Evolutionary conservation across 2,329 filamentous ascomycete genomes (phyloP), one percentile per base, ranked within the genome.

Genomic region (Parascedosporium putredinis): DNA sequence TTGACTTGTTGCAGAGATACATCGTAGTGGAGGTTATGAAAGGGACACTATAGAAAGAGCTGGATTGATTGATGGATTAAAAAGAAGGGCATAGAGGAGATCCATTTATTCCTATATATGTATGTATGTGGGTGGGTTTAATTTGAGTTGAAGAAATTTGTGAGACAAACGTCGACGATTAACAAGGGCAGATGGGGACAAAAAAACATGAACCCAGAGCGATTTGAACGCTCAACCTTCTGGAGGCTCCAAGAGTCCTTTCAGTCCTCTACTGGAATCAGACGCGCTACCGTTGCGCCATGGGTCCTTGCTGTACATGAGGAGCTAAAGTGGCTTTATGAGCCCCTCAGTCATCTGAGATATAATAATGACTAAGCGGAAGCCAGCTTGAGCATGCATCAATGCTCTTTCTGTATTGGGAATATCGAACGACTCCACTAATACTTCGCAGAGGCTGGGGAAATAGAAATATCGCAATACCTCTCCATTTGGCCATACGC

Each of bases 211-310:
- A 48, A 48, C 46, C 46, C 46, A 48, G 24, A 48, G 46, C 33
- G 46, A 48, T 48, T 48, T 48, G 46, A 48, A 48, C 46, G 33
- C 46, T 48, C 24, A 48, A 48, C 46, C 46, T 48, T 48, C 46
- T 48, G 46, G 46, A 48, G 14, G 12, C 20, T 48, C 46, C 44
- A 20, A 20, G 20, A 24, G 20, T 42, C 12, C 20, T 10, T 31
- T 43, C 34, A 22, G 33, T 22, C 24, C 33, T n/a, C 6, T 43
- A 25, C 47, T 49, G 47, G 47, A 49, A 49, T 49, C 47, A 49
- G 47, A 49, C 25, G 36, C 47, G 47, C 47, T 49, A 49, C 47
- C 47, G 36, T 47, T 47, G 45, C 45, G 45, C 45, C 45, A 47
- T 47, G 45, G 45, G 45, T 47, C 45, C 45, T 47, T 22, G 24